phyloP scores from a whole-genome alignment of 352 stramenopile genomes.

The Phytophthora tentaculata region DNA sequence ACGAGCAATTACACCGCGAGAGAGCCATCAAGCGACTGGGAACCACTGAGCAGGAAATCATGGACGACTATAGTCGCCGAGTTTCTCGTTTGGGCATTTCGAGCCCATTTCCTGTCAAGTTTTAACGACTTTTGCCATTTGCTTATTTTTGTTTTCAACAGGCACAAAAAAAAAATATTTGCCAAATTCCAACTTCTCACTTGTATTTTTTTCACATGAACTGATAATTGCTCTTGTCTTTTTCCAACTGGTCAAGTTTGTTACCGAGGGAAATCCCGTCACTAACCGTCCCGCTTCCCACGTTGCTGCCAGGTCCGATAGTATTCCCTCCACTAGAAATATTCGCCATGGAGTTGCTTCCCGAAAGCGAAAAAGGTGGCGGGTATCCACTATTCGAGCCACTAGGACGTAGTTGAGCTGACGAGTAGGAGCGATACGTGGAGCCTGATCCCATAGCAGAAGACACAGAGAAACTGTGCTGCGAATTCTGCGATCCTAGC shows the following conservation, averaged over 20 bases:
- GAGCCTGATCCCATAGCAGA: constrained; percentile 38
- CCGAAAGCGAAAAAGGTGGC: constrained; percentile 47
- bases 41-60: constrained; percentile 67
- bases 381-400: constrained; percentile 33
- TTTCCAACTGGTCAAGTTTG: constrained; percentile 80
- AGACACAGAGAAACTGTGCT: constrained; percentile 45
- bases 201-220: constrained; percentile 44
- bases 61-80: constrained; percentile 62
- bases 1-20: constrained; percentile 62
- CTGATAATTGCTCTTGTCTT: constrained; percentile 60
- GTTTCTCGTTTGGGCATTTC: constrained; percentile 53
- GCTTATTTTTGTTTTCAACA: not conserved
- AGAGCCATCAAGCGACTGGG: constrained; percentile 65
- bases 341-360: constrained; percentile 39
- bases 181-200: not conserved
- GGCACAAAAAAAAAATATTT: not conserved
- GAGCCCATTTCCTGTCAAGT: constrained; percentile 23
- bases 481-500: constrained; percentile 27
- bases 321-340: constrained; percentile 16
- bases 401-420: constrained; percentile 39
- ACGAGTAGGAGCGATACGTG: constrained; percentile 40
- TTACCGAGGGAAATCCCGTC: constrained; percentile 57
- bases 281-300: constrained; percentile 25
- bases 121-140: constrained; percentile 6
- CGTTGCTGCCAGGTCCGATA: constrained; percentile 19